These are phyloP conservation scores for Fusarium robinianum DNA, from an alignment of 2,329 filamentous ascomycete species.

Conservation along the genomic window DNA sequence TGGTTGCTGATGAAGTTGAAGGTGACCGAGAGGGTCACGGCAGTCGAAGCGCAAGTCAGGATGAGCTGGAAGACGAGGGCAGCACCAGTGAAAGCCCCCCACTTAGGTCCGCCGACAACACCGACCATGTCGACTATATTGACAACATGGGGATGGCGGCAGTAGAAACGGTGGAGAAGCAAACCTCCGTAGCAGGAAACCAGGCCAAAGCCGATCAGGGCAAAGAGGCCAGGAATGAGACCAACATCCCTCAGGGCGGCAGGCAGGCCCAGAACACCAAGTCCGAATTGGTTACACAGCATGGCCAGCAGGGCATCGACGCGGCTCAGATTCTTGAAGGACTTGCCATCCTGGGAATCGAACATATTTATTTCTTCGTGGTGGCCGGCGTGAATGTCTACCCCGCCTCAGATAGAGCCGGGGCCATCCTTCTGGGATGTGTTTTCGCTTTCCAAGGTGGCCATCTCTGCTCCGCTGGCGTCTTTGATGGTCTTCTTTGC, in stretches of 20 bases:
- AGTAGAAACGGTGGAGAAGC: constrained; percentile 62
- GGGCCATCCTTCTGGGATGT: background rate
- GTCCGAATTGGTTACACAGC: constrained; percentile 27
- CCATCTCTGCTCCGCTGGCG: too few species aligned
- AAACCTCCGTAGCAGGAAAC: constrained; percentile 61
- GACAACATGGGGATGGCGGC: constrained; percentile 67
- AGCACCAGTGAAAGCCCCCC: background rate
- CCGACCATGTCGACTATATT: constrained; percentile 70
- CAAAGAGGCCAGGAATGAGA: constrained; percentile 66
- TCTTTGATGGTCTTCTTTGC: too few species aligned
- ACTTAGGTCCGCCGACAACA: constrained; percentile 46
- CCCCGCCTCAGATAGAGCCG: too few species aligned
- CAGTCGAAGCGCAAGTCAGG: constrained; percentile 6
- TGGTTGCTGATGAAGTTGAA: constrained; percentile 2
- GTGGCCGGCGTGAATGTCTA: background rate
- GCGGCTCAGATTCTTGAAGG: constrained; percentile 20
- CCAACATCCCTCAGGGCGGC: constrained; percentile 70
- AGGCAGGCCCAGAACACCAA: constrained; percentile 64
- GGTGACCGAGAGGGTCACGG: constrained; percentile 6
- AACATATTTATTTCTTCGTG: constrained; percentile 7
- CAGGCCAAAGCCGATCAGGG: constrained; percentile 65
- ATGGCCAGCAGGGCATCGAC: constrained; percentile 17
- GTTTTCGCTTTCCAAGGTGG: constrained; percentile 1
- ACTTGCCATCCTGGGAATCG: constrained; percentile 14
- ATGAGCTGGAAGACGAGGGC: constrained; percentile 5